Evolutionary conservation across 148 eudicot genomes (phyloP), one percentile per base, ranked within the genome.

Genomic region (Agrostemma githago): DNA sequence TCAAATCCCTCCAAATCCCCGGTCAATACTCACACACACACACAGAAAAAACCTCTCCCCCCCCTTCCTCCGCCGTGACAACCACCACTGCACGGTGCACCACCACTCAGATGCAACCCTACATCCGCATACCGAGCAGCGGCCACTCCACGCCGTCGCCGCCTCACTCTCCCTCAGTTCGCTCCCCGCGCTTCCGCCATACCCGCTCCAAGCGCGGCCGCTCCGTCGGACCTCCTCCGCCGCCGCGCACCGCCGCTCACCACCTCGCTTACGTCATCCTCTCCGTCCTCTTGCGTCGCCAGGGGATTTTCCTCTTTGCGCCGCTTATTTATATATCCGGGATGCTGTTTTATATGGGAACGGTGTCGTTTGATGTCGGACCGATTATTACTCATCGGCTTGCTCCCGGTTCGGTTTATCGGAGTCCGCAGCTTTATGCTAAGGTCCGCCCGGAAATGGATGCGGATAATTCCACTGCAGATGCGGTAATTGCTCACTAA

Each of bases 281-380:
- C 48, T 92, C 99, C 2, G 86, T 90, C 1, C 82, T 95, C 3
- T 73, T 95, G 2, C 87, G 96, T 3, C 72, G 99, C 0, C 99
- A 92, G 77, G 96, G 99, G 6, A 76, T 92, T 10, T 51, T 51
- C 14, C 14, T 51, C 1, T 51, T 95, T 62, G 97, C 97, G 0
- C 99, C 99, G 0, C 79, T 95, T 4, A 77, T 95, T 9, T 95
- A 95, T 68, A 90, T 95, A 66, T 82, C 96, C 5, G 93, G 88
- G 2, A 92, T 95, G 93, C 72, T 95, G 4, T 87, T 92, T 59
- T 95, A 95, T 69, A 94, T 92, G 96, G 97, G 96, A 5, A 92
- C 96, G 34, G 88, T 95, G 6, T 85, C 96, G n/a, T 90, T 95
- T 19, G 96, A 92, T 77, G 88, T 82, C 2, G 92, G 90, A 4